A percentile compares a stretch with the other conserved stretches of the same genome.
Conservation (phyloP, 495 filamentous ascomycete species). For the Hypoxylon trugodes region DNA sequence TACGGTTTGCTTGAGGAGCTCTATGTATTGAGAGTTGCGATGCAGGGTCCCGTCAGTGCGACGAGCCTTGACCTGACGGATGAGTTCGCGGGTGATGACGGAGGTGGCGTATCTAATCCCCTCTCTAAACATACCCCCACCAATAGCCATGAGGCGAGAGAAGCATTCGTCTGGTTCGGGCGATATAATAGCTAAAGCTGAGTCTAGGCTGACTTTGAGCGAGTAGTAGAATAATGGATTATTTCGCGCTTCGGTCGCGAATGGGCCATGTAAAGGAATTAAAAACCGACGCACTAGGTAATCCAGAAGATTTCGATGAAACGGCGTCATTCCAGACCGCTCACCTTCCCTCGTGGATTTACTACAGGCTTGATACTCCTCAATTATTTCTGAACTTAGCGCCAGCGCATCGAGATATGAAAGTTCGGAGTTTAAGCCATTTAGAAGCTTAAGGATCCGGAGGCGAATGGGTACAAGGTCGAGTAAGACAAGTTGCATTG, state of each 20-base stretch:
- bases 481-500: slow-evolving; percentile 60
- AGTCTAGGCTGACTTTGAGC: slow-evolving; percentile 62
- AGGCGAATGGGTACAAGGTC: slow-evolving; percentile 59
- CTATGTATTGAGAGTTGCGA: slow-evolving; percentile 29
- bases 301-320: slow-evolving; percentile 48
- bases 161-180: slow-evolving; percentile 52
- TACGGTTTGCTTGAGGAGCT: slow-evolving; percentile 49
- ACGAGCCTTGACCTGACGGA: slow-evolving; percentile 44
- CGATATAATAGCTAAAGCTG: slow-evolving; percentile 59
- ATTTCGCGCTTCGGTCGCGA: slow-evolving; percentile 56
- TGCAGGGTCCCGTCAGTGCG: slow-evolving; percentile 43
- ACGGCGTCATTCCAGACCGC: slow-evolving; percentile 32
- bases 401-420: slow-evolving; percentile 62
- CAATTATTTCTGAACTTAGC: slow-evolving; percentile 54
- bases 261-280: slow-evolving; percentile 62
- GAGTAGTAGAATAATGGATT: slow-evolving; percentile 66
- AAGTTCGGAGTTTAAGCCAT: slow-evolving; percentile 56
- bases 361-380: slow-evolving; percentile 46
- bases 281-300: slow-evolving; percentile 61
- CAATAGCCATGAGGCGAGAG: slow-evolving; percentile 49
- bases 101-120: slow-evolving; percentile 47
- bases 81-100: slow-evolving; percentile 52
- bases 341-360: slow-evolving; percentile 28
- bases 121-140: slow-evolving; percentile 61
- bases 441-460: slow-evolving; percentile 58